phyloP scores from a whole-genome alignment of 129 eudicot species.

The Pittosporum tobira region DNA sequence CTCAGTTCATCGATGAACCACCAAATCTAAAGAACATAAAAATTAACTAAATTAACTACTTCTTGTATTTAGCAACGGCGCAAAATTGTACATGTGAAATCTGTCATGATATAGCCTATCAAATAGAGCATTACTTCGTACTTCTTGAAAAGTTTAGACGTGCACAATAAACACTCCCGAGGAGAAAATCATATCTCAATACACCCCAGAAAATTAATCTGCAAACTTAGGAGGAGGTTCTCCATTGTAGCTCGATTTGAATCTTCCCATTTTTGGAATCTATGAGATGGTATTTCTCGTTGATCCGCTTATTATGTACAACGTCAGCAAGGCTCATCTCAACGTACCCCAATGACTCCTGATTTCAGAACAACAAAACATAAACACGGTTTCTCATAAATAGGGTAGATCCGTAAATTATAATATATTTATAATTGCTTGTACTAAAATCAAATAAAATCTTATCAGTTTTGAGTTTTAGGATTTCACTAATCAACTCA shows the following conservation, averaged over 20 bases:
- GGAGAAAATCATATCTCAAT: background rate
- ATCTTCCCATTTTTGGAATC: conserved; percentile 84
- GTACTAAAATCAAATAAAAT: background rate
- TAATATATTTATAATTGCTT: background rate
- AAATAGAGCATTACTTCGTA: too few relatives aligned
- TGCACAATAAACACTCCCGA: too few relatives aligned
- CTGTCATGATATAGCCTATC: too few relatives aligned
- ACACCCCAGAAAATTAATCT: background rate
- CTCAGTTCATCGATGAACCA: too few relatives aligned
- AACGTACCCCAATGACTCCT: conserved; percentile 83
- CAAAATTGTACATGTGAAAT: too few relatives aligned
- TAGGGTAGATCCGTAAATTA: background rate
- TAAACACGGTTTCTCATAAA: background rate
- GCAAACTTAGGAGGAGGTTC: conserved; percentile 42
- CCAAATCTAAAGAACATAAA: too few relatives aligned
- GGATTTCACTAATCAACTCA: too few relatives aligned
- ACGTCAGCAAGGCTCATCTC: conserved; percentile 75
- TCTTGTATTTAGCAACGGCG: too few relatives aligned
- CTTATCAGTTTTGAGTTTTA: too few relatives aligned
- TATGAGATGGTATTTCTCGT: conserved; percentile 77
- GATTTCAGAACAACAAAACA: conserved; percentile 13
- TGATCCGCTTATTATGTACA: conserved; percentile 70
- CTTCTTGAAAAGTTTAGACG: background rate
- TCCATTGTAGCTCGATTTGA: conserved; percentile 89
- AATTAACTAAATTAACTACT: too few relatives aligned